Percentiles rank a stretch among this genome's conserved stretches.
phyloP scores from a whole-genome alignment of 305 asterid species.

The Salvia sclarea region DNA sequence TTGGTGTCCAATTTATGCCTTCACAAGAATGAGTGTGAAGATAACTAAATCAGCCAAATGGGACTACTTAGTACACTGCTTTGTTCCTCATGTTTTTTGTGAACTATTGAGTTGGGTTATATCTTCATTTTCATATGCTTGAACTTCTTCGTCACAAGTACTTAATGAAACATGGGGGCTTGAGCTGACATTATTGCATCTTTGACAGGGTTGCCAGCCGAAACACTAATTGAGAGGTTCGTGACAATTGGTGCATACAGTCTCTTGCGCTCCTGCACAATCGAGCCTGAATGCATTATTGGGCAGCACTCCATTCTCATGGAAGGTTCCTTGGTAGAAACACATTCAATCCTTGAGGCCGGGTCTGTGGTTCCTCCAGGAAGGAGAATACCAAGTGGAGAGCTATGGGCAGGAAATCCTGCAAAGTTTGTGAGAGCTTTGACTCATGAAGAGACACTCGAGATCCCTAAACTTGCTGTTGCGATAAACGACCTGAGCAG shows the following conservation, averaged over 20 bases:
- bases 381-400: constrained; percentile 79
- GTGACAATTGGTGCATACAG: constrained; percentile 90
- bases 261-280: constrained; percentile 82
- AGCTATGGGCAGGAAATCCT: constrained; percentile 91
- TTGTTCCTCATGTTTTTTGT: neutral
- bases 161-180: neutral
- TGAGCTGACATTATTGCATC: neutral
- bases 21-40: neutral
- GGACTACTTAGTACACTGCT: neutral
- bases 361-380: constrained; percentile 97
- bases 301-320: constrained; percentile 92
- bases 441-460: constrained; percentile 82
- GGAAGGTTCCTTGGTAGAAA: constrained; percentile 96
- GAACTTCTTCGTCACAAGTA: neutral
- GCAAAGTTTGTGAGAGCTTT: constrained; percentile 84
- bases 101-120: neutral
- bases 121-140: neutral
- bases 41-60: neutral
- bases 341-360: constrained; percentile 93
- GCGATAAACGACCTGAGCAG: constrained; percentile 80
- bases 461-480: constrained; percentile 88
- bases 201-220: constrained; percentile 62
- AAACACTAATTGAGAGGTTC: constrained; percentile 75
- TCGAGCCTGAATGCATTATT: constrained; percentile 94
- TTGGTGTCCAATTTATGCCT: neutral